Base-by-base conservation (phyloP, 2,329 filamentous ascomycete genomes). In the Pseudogymnoascus verrucosus region DNA sequence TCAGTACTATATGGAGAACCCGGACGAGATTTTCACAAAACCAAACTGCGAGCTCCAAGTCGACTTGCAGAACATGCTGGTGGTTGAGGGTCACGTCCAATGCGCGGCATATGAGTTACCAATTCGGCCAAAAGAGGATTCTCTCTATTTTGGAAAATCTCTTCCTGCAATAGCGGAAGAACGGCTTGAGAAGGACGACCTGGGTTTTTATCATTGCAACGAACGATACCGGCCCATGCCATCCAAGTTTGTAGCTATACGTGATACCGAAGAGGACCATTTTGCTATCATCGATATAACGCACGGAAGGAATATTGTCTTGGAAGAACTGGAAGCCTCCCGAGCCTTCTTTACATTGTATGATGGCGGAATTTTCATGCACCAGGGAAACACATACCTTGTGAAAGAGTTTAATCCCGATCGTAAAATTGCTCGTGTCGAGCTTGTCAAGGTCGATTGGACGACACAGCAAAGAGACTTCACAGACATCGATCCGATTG, bases 51-150 rank as follows among this genome's bases (percentile, higher is more conserved):
- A 91, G 73, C 79, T 98, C 2, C 92, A 95, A 71, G 89, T 98
- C 4, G 95, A 99, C 72, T 78, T 99, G n/a, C 82, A 88, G 54
- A 98, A 97, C 68, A 86, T 96, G 79, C 84, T 98, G 3, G 89
- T 97, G 5, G 80, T 95, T 0, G 95, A 98, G 78, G 93, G 93
- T 0, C 95, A 99, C 71, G 81, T 99, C 5, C 95, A 99, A 75
- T 99, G 95, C 71, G 95, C 95, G 0, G 95, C 95, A 1, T 89
- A 90, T 71, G 95, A 99, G 73, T 93, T 97, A 88, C 93, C 95
- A 0, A 90, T 99, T 64, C 84, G 84, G n/a, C 84, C 91, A 0
- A 82, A 83, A 23, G 84, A 90, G 67, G 95, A 99, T 73, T 78
- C 78, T 2, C 73, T 79, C 19, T 99, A 96, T 74, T 96, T 99